Conservation (phyloP, 345 rosid genomes). For the Pistacia integerrima region DNA sequence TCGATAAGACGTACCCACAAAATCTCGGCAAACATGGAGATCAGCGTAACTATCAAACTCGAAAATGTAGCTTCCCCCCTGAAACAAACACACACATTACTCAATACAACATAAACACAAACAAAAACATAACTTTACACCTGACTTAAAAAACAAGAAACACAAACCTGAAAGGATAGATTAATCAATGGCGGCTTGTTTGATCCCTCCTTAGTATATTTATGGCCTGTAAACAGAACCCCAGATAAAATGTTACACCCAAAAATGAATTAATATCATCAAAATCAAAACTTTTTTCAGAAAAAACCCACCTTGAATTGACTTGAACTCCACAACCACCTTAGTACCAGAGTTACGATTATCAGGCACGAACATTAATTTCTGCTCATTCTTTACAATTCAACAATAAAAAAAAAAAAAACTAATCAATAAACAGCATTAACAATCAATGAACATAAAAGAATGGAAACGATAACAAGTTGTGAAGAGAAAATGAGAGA, state of each 20-base stretch:
- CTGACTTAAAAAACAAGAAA: constrained; percentile 1
- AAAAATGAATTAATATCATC: background rate
- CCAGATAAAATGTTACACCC: background rate
- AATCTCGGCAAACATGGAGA: constrained; percentile 74
- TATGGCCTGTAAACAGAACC: constrained; percentile 53
- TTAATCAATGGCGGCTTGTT: constrained; percentile 89
- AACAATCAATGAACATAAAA: background rate
- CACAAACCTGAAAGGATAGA: constrained; percentile 68
- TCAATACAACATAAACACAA: background rate
- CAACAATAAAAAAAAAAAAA: background rate
- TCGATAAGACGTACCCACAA: constrained; percentile 60
- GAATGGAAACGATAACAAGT: background rate
- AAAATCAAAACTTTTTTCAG: background rate
- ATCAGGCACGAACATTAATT: constrained; percentile 61
- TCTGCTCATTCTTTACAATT: constrained; percentile 55
- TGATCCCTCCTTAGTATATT: constrained; percentile 76
- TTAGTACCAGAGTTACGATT: constrained; percentile 67
- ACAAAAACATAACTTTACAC: background rate
- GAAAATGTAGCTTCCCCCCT: constrained; percentile 80
- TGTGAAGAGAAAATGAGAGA: background rate
- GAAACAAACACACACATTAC: constrained; percentile 23
- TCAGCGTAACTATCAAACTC: constrained; percentile 82
- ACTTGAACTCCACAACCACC: constrained; percentile 65
- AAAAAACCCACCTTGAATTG: constrained; percentile 57
- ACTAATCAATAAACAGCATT: background rate